A percentile compares a stretch with the other conserved stretches of the same genome.
phyloP scores from a whole-genome alignment of 805 yeast species.

The Schizosaccharomyces octosporus region DNA sequence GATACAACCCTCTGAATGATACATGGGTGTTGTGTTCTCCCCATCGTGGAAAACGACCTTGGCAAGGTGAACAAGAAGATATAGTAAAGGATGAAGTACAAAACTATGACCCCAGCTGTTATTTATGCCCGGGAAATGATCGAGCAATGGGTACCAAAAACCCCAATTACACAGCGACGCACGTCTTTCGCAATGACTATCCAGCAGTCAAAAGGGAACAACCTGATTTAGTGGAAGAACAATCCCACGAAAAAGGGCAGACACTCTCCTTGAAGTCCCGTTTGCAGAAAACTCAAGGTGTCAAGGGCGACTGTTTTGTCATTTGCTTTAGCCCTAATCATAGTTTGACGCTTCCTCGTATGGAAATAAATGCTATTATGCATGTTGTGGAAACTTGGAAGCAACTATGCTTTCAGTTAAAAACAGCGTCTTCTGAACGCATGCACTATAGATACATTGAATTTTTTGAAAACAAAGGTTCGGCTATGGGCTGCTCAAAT shows the following conservation, averaged over 20 bases:
- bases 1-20: conserved; percentile 44
- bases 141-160: conserved; percentile 38
- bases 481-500: conserved; percentile 63
- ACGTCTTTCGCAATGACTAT: conserved; percentile 39
- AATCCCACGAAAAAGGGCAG: conserved; percentile 4
- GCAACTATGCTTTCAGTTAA: conserved; percentile 22
- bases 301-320: conserved; percentile 43
- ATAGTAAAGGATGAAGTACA: conserved; percentile 22
- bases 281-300: conserved; percentile 31
- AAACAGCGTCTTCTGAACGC: conserved; percentile 15
- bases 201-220: conserved; percentile 42
- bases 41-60: conserved; percentile 53
- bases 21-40: conserved; percentile 53
- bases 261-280: conserved; percentile 9
- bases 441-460: conserved; percentile 31
- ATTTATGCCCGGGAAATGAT: conserved; percentile 44
- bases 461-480: conserved; percentile 55
- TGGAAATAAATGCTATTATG: conserved; percentile 22
- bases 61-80: conserved; percentile 53
- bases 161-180: conserved; percentile 33
- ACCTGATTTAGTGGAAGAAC: conserved; percentile 17
- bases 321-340: conserved; percentile 53
- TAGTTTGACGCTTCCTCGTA: conserved; percentile 24
- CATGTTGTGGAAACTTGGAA: conserved; percentile 40
- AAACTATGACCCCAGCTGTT: conserved; percentile 38